Evolutionary conservation across 2,329 filamentous ascomycete genomes (phyloP).

Genomic region (Biscogniauxia marginata): DNA sequence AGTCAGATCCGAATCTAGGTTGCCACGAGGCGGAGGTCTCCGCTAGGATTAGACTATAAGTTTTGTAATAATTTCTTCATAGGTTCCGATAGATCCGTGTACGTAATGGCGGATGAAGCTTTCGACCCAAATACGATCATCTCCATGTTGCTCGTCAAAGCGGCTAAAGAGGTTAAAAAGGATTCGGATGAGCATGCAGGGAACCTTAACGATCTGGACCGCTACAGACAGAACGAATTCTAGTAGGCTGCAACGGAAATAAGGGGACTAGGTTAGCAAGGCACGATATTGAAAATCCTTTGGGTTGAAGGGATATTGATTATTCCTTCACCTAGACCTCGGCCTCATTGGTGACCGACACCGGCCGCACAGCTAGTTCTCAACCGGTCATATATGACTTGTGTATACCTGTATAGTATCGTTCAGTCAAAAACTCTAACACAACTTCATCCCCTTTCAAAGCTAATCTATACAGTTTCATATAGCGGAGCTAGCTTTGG

Average conservation of each 20-base stretch:
- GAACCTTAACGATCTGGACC: constrained; percentile 19
- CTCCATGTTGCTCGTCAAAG: constrained; percentile 18
- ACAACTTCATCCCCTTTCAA: no score
- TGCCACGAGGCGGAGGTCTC: background rate
- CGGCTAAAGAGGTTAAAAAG: constrained; percentile 34
- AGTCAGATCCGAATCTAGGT: background rate
- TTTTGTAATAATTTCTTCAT: no score
- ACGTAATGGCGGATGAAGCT: constrained; percentile 3
- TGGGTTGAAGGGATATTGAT: no score
- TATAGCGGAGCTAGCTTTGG: no score
- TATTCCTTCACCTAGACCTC: background rate
- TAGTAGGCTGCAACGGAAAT: constrained; percentile 18
- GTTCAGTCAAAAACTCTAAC: no score
- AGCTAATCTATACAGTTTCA: no score
- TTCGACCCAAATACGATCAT: constrained; percentile 17
- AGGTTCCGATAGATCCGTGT: no score
- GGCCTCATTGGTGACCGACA: background rate
- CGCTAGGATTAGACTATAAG: constrained; percentile 2
- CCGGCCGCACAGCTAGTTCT: background rate
- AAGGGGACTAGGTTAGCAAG: constrained; percentile 12
- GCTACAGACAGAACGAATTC: constrained; percentile 14
- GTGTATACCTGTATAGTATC: no score
- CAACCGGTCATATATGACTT: no score
- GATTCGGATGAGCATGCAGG: constrained; percentile 15
- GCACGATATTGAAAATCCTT: constrained; percentile 2